Conservation (phyloP, 1,139 yeast genomes). For the Suzukiozyma palmioleophila region DNA sequence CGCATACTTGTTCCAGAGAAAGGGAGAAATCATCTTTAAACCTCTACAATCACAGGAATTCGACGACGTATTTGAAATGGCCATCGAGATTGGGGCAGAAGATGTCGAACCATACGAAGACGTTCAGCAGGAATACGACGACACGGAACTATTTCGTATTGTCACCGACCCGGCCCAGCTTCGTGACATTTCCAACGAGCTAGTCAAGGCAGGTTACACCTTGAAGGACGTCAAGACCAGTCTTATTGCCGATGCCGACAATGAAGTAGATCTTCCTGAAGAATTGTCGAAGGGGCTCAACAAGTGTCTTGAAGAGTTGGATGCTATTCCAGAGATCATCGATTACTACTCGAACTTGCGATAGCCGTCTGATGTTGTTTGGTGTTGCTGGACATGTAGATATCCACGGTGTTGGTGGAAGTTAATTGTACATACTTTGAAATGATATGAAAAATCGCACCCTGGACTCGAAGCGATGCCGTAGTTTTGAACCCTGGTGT, state of each 20-base stretch:
- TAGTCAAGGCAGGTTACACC: conserved; percentile 52
- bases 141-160: conserved; percentile 30
- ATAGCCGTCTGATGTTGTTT: no score
- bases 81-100: conserved; percentile 80
- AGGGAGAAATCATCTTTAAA: conserved; percentile 62
- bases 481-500: no score
- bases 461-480: no score
- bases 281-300: conserved; percentile 49
- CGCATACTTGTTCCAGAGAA: conserved; percentile 66
- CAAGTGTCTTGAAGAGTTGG: conserved; percentile 59
- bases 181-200: conserved; percentile 53
- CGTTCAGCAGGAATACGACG: conserved; percentile 38
- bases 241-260: conserved; percentile 62
- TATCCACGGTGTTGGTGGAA: no score
- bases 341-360: conserved; percentile 58
- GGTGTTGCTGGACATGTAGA: no score
- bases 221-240: conserved; percentile 70
- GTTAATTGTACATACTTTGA: no score
- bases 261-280: conserved; percentile 49
- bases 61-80: conserved; percentile 67
- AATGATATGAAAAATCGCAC: no score
- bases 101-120: conserved; percentile 60
- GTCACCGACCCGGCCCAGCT: conserved; percentile 62
- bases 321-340: conserved; percentile 76
- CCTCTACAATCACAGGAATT: conserved; percentile 38